Conservation (phyloP, 345 rosid genomes). For the Psidium guajava region DNA sequence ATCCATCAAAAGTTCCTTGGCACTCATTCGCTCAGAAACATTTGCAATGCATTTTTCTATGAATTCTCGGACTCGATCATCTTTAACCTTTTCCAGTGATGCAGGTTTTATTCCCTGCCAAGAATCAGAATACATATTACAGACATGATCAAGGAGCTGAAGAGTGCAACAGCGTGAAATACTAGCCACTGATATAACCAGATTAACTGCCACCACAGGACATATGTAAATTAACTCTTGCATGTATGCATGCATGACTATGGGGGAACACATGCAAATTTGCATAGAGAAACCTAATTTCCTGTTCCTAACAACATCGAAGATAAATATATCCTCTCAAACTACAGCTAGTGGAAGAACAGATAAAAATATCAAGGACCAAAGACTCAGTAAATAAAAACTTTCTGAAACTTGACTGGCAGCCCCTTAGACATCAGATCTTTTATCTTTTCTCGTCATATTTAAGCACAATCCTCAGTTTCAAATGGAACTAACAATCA, state of each 20-base stretch:
- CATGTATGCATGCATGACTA: background rate
- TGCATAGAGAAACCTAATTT: background rate
- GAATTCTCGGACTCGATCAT: constrained; percentile 52
- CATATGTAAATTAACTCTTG: background rate
- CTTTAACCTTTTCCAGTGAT: constrained; percentile 67
- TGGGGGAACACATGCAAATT: background rate
- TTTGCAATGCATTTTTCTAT: constrained; percentile 85
- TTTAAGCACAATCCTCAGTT: background rate
- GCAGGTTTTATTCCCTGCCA: constrained; percentile 90
- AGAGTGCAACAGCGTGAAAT: background rate
- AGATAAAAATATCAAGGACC: background rate
- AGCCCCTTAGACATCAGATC: background rate
- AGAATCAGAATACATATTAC: constrained; percentile 1
- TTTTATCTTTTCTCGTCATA: background rate
- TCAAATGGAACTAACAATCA: background rate
- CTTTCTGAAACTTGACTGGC: background rate
- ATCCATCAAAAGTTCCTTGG: constrained; percentile 80
- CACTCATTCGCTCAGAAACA: constrained; percentile 63
- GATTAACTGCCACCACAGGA: background rate
- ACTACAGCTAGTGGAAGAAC: background rate
- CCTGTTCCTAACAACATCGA: background rate
- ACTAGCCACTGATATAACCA: background rate
- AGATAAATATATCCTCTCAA: background rate
- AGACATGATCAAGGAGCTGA: background rate
- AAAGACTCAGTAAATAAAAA: background rate